Percentiles rank a stretch among this genome's conserved stretches.
These are phyloP conservation scores for Cephalotrichum gorgonifer DNA, from an alignment of 2,329 filamentous ascomycete genomes.

Conservation along the genomic window DNA sequence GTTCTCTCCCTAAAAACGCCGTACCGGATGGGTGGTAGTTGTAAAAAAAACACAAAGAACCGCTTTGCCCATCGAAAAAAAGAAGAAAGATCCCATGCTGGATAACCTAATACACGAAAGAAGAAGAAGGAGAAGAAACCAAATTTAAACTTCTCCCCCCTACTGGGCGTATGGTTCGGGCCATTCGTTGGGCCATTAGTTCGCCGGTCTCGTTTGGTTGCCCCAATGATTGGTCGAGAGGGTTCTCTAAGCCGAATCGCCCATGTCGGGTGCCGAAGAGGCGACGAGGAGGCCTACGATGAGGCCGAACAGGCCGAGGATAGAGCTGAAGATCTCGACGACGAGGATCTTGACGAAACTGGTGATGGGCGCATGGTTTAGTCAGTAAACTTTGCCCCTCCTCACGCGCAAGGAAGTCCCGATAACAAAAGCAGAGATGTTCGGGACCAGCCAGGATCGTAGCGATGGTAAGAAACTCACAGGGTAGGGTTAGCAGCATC, in stretches of 20 bases:
- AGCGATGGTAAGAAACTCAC: slow-evolving; percentile 58
- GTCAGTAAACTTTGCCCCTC: neutral
- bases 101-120: neutral
- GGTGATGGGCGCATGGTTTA: too few relatives aligned
- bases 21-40: slow-evolving; percentile 4
- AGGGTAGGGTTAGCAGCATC: slow-evolving; percentile 87
- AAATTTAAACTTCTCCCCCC: too few relatives aligned
- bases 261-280: slow-evolving; percentile 71
- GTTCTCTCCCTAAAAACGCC: slow-evolving; percentile 5
- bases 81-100: neutral
- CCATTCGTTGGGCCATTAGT: too few relatives aligned
- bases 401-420: neutral
- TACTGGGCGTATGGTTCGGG: too few relatives aligned
- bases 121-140: too few relatives aligned
- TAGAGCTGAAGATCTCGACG: slow-evolving; percentile 98
- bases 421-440: too few relatives aligned
- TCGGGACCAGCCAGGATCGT: too few relatives aligned
- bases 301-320: slow-evolving; percentile 89
- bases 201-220: too few relatives aligned
- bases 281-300: slow-evolving; percentile 89
- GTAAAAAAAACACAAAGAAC: neutral
- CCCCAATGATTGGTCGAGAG: too few relatives aligned
- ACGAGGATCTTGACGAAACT: slow-evolving; percentile 99
- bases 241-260: slow-evolving; percentile 14
- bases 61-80: neutral